Evolutionary conservation across 352 stramenopile genomes (phyloP).

Genomic region (Phytophthora brassicae): DNA sequence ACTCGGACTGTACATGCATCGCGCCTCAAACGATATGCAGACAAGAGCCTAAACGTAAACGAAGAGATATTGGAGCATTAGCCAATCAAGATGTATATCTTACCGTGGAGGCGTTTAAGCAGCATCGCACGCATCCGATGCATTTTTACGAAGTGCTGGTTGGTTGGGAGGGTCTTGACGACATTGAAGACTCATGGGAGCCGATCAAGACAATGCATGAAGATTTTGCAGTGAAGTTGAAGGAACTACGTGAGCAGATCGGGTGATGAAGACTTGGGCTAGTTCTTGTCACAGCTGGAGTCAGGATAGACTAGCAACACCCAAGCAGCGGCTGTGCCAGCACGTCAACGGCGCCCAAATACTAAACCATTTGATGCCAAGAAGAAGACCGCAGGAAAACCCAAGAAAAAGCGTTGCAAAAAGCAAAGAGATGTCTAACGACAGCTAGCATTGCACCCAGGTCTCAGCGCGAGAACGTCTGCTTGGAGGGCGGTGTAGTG

Average conservation of each 20-base stretch:
- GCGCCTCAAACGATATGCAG: constrained; percentile 3
- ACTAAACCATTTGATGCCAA: no score
- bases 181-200: constrained; percentile 1
- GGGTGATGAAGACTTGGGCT: no score
- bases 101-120: constrained; percentile 5
- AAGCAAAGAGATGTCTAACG: no score
- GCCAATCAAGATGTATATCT: constrained; percentile 13
- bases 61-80: constrained; percentile 11
- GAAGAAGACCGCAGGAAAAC: no score
- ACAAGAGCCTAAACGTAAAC: constrained; percentile 3
- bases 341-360: no score
- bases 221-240: not conserved
- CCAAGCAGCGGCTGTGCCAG: no score
- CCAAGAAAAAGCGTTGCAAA: no score
- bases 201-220: not conserved
- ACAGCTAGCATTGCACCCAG: no score
- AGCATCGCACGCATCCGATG: not conserved
- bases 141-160: not conserved
- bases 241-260: not conserved
- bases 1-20: not conserved
- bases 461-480: no score
- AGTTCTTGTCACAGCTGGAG: no score
- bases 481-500: no score
- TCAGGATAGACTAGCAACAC: no score
- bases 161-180: not conserved